Evolutionary conservation across 106 monocot species (phyloP).

Genomic region (Dactylorhiza incarnata): DNA sequence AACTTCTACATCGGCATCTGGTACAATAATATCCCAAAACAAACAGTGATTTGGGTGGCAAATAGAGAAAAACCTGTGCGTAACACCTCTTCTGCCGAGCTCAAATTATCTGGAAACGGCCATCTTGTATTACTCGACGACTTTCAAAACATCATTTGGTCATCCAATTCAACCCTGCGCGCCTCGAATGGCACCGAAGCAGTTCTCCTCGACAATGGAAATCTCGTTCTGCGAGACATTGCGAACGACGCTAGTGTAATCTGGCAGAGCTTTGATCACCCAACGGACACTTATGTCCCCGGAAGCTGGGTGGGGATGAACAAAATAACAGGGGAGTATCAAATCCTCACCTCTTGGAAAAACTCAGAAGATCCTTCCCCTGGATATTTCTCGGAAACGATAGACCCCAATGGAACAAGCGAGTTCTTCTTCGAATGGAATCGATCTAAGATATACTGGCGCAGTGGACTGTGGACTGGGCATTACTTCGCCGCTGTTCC

Average conservation of each 20-base stretch:
- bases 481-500: conserved; percentile 1
- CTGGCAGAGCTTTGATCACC: conserved; percentile 12
- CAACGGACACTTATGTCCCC: conserved; percentile 4
- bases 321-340: conserved; percentile 6
- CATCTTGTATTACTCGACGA: conserved; percentile 6
- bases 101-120: background rate
- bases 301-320: conserved; percentile 4
- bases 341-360: conserved; percentile 5
- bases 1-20: conserved; percentile 23
- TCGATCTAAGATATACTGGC: conserved; percentile 1
- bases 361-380: conserved; percentile 8
- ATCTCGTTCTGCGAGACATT: background rate
- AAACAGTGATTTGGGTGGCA: conserved; percentile 10
- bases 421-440: conserved; percentile 5
- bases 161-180: conserved; percentile 8
- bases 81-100: conserved; percentile 2
- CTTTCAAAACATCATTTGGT: conserved; percentile 5
- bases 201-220: conserved; percentile 12
- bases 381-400: conserved; percentile 3
- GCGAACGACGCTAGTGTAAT: background rate
- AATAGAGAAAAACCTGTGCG: conserved; percentile 4
- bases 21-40: conserved; percentile 13
- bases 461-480: conserved; percentile 4
- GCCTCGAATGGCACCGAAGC: background rate
- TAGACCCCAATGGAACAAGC: conserved; percentile 5